Conservation (phyloP, 495 filamentous ascomycete genomes). For the Daldinia bambusicola region DNA sequence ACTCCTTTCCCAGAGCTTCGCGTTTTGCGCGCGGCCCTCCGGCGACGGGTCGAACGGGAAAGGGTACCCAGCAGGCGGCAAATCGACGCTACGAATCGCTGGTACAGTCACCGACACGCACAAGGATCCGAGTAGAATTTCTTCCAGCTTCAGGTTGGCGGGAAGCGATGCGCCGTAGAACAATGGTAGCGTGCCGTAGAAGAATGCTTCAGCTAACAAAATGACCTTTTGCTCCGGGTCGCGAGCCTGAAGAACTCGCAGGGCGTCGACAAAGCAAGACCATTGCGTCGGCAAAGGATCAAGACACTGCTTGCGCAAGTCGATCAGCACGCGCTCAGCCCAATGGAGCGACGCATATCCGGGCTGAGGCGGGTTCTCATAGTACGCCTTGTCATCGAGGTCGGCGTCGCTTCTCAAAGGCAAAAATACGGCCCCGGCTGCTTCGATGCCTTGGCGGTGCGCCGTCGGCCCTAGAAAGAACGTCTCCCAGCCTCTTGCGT, state of each 20-base stretch:
- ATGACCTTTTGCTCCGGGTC: constrained; percentile 43
- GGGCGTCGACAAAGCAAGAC: constrained; percentile 37
- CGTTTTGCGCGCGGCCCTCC: constrained; percentile 31
- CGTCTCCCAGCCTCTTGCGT: constrained; percentile 39
- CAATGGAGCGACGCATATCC: constrained; percentile 30
- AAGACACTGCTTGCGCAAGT: constrained; percentile 40
- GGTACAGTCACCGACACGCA: constrained; percentile 39
- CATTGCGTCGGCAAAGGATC: constrained; percentile 44
- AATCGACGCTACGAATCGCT: constrained; percentile 46
- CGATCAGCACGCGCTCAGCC: constrained; percentile 39
- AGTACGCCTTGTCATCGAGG: constrained; percentile 42
- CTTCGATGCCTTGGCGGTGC: constrained; percentile 44
- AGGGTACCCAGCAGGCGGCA: constrained; percentile 40
- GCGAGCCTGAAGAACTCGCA: constrained; percentile 32
- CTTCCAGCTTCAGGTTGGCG: constrained; percentile 11
- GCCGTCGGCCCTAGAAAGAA: constrained; percentile 49
- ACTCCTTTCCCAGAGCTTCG: constrained; percentile 32
- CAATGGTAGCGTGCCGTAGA: constrained; percentile 43
- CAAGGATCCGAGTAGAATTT: constrained; percentile 29
- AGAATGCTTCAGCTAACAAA: constrained; percentile 49
- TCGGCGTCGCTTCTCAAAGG: constrained; percentile 47
- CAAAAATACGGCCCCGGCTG: constrained; percentile 46
- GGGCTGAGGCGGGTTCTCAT: constrained; percentile 18
- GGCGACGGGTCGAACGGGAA: constrained; percentile 36
- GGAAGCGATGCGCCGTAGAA: constrained; percentile 41